phyloP scores from a whole-genome alignment of 371 early-diverging fungal species.

The Actinomortierella wolfii region DNA sequence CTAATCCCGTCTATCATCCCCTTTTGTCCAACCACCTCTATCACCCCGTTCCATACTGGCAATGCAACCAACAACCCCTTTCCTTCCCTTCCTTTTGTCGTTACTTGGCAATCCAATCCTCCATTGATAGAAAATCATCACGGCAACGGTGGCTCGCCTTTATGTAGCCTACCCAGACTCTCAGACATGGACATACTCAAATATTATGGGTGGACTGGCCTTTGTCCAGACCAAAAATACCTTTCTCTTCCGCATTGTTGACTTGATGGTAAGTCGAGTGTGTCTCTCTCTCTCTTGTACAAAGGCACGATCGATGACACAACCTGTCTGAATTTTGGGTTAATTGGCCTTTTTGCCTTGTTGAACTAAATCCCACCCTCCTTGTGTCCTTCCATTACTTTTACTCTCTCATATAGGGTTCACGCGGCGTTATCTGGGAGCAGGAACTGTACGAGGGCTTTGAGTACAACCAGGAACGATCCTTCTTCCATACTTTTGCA shows the following conservation, averaged over 20 bases:
- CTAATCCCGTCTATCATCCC: too few species aligned
- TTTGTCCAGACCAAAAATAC: constrained; percentile 71
- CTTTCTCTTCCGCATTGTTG: constrained; percentile 79
- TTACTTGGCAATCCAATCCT: not conserved
- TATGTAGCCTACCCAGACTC: constrained; percentile 80
- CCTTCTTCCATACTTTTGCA: constrained; percentile 86
- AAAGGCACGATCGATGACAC: too few species aligned
- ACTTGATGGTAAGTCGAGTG: constrained; percentile 62
- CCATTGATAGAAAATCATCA: constrained; percentile 73
- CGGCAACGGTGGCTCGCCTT: constrained; percentile 81
- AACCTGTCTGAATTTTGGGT: too few species aligned
- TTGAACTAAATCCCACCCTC: not conserved
- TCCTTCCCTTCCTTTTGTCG: not conserved
- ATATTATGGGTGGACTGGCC: constrained; percentile 78
- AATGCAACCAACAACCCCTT: not conserved
- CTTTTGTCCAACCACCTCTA: too few species aligned
- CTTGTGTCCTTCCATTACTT: not conserved
- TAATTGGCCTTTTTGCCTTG: not conserved
- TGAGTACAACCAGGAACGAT: constrained; percentile 70
- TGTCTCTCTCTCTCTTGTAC: too few species aligned
- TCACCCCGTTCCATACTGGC: too few species aligned
- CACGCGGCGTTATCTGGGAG: constrained; percentile 76
- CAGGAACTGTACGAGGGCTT: constrained; percentile 80
- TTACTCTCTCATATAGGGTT: constrained; percentile 36
- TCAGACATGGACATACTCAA: constrained; percentile 72